Conservation (phyloP, 495 filamentous ascomycete genomes). For the Aspergillus hancockii region DNA sequence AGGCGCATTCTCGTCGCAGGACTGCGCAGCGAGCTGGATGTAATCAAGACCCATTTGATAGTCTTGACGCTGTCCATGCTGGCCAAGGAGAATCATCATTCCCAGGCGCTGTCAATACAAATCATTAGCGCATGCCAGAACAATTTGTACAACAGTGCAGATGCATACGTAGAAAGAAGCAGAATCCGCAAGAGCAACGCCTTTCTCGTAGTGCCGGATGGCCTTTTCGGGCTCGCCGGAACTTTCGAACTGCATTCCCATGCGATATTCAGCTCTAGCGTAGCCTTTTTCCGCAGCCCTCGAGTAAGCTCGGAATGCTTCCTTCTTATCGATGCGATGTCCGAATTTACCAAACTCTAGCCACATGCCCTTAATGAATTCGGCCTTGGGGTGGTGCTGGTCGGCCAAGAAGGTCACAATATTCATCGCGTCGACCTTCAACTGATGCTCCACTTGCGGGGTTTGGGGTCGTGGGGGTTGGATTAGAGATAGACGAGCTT, state of each 20-base stretch:
- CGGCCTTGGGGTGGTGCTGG: conserved; percentile 89
- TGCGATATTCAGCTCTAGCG: conserved; percentile 91
- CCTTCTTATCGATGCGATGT: conserved; percentile 83
- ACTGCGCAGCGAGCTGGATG: conserved; percentile 78
- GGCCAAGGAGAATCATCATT: conserved; percentile 96
- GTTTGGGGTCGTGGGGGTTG: conserved; percentile 69
- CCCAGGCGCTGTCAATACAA: conserved; percentile 64
- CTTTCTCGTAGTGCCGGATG: conserved; percentile 81
- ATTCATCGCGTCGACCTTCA: conserved; percentile 85
- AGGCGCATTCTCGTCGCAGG: conserved; percentile 94
- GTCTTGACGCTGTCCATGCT: conserved; percentile 85
- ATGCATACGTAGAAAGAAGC: conserved; percentile 79
- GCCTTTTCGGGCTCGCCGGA: conserved; percentile 90
- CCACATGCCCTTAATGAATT: conserved; percentile 96
- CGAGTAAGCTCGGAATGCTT: conserved; percentile 84
- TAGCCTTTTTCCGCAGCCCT: conserved; percentile 87
- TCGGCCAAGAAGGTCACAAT: conserved; percentile 86
- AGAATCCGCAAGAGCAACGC: conserved; percentile 76
- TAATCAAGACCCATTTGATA: conserved; percentile 75
- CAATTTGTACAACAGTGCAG: neutral
- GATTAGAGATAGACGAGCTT: conserved; percentile 62
- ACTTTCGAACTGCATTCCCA: conserved; percentile 97
- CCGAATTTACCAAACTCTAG: conserved; percentile 97
- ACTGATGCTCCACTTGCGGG: conserved; percentile 81
- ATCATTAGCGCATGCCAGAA: conserved; percentile 23